Evolutionary conservation across 1,284 basidiomycete genomes (phyloP), one percentile per base, ranked within the genome.

Genomic region (Cryptococcus deneoformans): DNA sequence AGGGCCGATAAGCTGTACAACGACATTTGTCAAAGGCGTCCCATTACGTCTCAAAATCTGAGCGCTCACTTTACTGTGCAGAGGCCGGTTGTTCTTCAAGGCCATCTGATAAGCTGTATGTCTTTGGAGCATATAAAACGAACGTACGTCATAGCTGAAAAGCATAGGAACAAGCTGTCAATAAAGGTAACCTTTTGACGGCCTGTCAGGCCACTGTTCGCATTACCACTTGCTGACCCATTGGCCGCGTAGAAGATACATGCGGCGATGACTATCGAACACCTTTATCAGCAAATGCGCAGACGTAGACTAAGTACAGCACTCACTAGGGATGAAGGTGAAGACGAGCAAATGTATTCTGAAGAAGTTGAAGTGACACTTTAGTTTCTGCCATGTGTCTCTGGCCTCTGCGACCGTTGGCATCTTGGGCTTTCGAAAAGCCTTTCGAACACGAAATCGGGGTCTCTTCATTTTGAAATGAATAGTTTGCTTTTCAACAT

Each of bases 71-170:
- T 72, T 54, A 71, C 52, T 2, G 71, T 65, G 9, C 65, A 66
- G 14, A 71, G 58, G 7, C 70, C 70, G 2, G 67, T 69, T 12
- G 63, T 66, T 1, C 67, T 68, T 39, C 38, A 24, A 50, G 10
- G 20, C 20, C 20, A 20, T 16, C 54, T 56, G 39, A 45, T 56
- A 46, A 49, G 54, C 49, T 24, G 40, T 39, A 16, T 3, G n/a
- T 24, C 45, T 38, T 24, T 35, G n/a, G 38, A 29, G 20, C 5
- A 16, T 37, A 11, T 49, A 37, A 2, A 44, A 24, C 24, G n/a
- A 36, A 65, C 69, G 59, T 62, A 70, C 70, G 67, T 67, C 69
- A 72, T 72, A 43, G 68, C 67, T 0, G 68, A 70, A 47, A 64
- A 72, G 49, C 65, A 68, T 38, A 70, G 43, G 52, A 67, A 72